Conservation (phyloP, 768 basidiomycete species). For the Clitopilus passeckerianus region DNA sequence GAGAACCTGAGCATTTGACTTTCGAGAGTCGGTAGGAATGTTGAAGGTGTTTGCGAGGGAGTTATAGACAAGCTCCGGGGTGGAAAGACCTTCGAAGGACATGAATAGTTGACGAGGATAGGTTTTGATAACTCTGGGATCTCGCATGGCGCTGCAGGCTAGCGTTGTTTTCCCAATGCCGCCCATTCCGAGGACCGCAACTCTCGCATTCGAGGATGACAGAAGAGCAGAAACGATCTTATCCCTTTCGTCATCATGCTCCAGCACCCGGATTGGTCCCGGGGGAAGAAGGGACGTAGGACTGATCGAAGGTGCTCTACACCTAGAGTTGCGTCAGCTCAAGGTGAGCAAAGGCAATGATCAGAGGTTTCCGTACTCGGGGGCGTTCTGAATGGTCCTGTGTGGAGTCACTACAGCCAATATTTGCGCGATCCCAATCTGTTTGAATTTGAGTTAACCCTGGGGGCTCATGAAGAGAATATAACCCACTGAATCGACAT, state of each 20-base stretch:
- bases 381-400: neutral
- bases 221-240: neutral
- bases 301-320: neutral
- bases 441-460: too few relatives aligned
- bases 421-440: neutral
- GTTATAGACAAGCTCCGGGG: neutral
- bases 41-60: neutral
- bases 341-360: too few relatives aligned
- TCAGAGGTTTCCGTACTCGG: too few relatives aligned
- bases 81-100: neutral
- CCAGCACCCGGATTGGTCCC: neutral
- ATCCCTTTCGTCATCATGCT: neutral
- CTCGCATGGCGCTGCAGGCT: neutral
- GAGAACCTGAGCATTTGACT: neutral
- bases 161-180: constrained; percentile 6
- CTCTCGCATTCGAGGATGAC: neutral
- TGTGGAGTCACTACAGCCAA: neutral
- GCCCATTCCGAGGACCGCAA: neutral
- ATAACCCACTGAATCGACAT: neutral
- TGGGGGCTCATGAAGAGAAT: too few relatives aligned
- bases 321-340: too few relatives aligned
- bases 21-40: neutral
- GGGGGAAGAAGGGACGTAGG: neutral
- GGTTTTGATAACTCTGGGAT: neutral
- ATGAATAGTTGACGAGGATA: neutral